A percentile compares a stretch with the other conserved stretches of the same genome.
Conservation (phyloP, 176 grass and related monocot genomes). For the Thinopyrum elongatum region DNA sequence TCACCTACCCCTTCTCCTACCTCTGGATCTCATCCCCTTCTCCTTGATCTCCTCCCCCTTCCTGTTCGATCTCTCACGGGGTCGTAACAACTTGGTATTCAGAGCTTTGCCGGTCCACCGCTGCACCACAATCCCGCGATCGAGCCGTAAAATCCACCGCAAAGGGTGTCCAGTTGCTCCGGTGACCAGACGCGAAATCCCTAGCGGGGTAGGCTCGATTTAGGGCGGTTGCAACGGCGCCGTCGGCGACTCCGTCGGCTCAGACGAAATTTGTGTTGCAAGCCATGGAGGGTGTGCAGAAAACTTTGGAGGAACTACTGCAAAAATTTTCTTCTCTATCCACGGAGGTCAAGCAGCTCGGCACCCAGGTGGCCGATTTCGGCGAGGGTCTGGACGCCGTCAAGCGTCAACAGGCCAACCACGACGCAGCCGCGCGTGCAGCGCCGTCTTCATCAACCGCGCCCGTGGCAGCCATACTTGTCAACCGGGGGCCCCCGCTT, state of each 20-base stretch:
- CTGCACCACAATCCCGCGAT: background rate
- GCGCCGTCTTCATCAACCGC: background rate
- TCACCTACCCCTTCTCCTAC: too few relatives aligned
- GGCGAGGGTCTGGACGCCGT: background rate
- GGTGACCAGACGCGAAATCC: background rate
- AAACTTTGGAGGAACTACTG: background rate
- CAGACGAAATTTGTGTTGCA: background rate
- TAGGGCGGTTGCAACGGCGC: background rate
- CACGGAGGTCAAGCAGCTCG: too few relatives aligned
- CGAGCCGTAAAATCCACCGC: background rate
- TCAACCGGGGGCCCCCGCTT: too few relatives aligned
- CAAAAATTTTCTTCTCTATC: too few relatives aligned
- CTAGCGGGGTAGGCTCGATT: background rate
- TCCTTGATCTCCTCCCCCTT: too few relatives aligned
- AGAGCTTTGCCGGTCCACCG: too few relatives aligned
- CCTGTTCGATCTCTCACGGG: too few relatives aligned
- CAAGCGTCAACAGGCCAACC: background rate
- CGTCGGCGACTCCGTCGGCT: background rate
- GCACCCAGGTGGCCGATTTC: background rate
- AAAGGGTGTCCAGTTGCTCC: background rate
- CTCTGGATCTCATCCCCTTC: too few relatives aligned
- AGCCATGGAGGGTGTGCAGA: background rate
- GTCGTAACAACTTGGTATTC: too few relatives aligned
- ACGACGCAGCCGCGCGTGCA: too few relatives aligned
- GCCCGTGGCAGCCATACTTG: too few relatives aligned